A percentile compares a stretch with the other conserved stretches of the same genome.
Evolutionary conservation across 2,329 filamentous ascomycete species (phyloP).

Genomic region (Triangularia setosa): DNA sequence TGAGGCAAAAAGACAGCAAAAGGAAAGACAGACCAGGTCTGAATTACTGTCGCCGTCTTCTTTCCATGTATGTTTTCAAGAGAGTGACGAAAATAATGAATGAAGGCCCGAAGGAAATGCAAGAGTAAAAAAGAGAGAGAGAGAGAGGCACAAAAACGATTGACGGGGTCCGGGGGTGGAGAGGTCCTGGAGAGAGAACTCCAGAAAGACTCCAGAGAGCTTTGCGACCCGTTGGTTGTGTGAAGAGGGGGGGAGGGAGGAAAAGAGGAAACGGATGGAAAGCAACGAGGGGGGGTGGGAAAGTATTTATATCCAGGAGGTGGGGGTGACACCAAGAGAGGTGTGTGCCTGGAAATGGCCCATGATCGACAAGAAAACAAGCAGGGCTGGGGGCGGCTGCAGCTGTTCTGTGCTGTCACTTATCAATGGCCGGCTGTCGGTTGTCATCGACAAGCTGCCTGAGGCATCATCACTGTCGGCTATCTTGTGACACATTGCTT

Average conservation of each 20-base stretch:
- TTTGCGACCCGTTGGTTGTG: constrained; percentile 58
- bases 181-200: constrained; percentile 40
- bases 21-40: constrained; percentile 4
- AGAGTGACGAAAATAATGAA: constrained; percentile 52
- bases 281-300: constrained; percentile 33
- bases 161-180: constrained; percentile 55
- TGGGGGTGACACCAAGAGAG: constrained; percentile 13
- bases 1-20: constrained; percentile 29
- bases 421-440: not conserved
- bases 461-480: not conserved
- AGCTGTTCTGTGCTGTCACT: not conserved
- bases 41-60: constrained; percentile 6
- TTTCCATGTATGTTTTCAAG: constrained; percentile 32
- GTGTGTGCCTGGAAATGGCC: constrained; percentile 20
- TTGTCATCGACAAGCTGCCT: not conserved
- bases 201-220: constrained; percentile 45
- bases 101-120: constrained; percentile 35
- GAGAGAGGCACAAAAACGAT: constrained; percentile 38
- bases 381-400: constrained; percentile 18
- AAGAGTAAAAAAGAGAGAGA: constrained; percentile 35
- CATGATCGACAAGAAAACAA: constrained; percentile 21
- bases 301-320: constrained; percentile 36
- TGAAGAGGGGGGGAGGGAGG: constrained; percentile 51
- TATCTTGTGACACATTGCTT: not conserved
- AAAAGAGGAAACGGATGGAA: constrained; percentile 38